Evolutionary conservation across 2,329 filamentous ascomycete species (phyloP).

Genomic region (Sporothrix phasma): DNA sequence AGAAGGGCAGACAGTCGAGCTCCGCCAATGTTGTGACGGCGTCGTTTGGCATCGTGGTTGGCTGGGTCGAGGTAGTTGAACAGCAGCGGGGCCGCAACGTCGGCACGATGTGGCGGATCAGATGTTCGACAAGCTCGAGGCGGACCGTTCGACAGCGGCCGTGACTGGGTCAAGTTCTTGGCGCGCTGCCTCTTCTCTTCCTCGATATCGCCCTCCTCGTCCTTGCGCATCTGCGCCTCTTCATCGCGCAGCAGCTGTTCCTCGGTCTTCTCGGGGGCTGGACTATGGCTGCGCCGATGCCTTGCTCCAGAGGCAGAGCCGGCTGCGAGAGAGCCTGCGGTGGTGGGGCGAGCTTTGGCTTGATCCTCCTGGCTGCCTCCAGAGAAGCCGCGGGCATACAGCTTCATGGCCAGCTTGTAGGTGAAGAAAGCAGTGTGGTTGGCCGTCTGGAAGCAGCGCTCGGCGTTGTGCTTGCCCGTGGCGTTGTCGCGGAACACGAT

Average conservation of each 20-base stretch:
- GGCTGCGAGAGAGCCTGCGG: not conserved
- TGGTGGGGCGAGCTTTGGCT: not conserved
- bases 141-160: constrained; percentile 74
- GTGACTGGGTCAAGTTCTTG: constrained; percentile 81
- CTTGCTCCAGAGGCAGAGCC: constrained; percentile 17
- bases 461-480: constrained; percentile 67
- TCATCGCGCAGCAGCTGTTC: constrained; percentile 47
- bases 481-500: constrained; percentile 77
- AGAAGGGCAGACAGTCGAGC: constrained; percentile 41
- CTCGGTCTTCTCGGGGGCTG: constrained; percentile 27
- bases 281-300: constrained; percentile 23
- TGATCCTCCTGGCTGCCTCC: not conserved
- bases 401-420: constrained; percentile 84
- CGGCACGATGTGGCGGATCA: constrained; percentile 84
- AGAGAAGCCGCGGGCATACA: constrained; percentile 38
- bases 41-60: constrained; percentile 68
- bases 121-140: constrained; percentile 72
- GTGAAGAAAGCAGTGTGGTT: constrained; percentile 82
- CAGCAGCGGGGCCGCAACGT: constrained; percentile 72
- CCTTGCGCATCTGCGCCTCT: constrained; percentile 52
- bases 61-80: constrained; percentile 74
- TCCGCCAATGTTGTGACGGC: constrained; percentile 67
- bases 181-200: constrained; percentile 84
- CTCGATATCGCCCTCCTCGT: constrained; percentile 74
- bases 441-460: constrained; percentile 67